Evolutionary conservation across 1,284 basidiomycete species (phyloP).

Genomic region (Sanguinoderma infundibulare): DNA sequence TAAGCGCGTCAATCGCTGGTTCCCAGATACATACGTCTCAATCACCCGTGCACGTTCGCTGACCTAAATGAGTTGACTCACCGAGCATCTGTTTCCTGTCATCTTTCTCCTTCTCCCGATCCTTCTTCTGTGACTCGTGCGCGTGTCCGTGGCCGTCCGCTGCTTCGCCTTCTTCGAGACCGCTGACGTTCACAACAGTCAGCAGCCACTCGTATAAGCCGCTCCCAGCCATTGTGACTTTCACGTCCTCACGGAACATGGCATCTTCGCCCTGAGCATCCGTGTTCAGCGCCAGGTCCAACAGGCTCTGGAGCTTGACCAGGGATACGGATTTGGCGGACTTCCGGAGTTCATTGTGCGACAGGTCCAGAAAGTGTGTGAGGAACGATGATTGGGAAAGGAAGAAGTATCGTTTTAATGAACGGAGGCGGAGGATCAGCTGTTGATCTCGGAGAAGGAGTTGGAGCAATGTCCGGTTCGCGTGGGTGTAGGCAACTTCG

Average conservation of each 20-base stretch:
- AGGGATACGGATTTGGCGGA: constrained; percentile 79
- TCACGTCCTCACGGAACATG: constrained; percentile 85
- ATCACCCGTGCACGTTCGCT: constrained; percentile 8
- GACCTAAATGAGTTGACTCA: constrained; percentile 37
- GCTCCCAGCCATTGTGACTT: constrained; percentile 78
- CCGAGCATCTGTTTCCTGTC: constrained; percentile 74
- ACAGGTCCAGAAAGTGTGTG: constrained; percentile 89
- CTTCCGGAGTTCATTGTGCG: constrained; percentile 83
- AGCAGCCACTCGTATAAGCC: constrained; percentile 91
- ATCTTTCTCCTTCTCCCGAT: constrained; percentile 69
- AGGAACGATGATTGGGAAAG: constrained; percentile 94
- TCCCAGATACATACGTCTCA: constrained; percentile 6
- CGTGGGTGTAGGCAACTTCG: constrained; percentile 90
- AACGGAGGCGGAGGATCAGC: constrained; percentile 85
- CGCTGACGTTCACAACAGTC: constrained; percentile 87
- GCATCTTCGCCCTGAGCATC: constrained; percentile 69
- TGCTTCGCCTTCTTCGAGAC: constrained; percentile 66
- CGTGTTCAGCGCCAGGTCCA: constrained; percentile 83
- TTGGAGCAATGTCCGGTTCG: constrained; percentile 86
- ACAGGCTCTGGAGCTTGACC: constrained; percentile 86
- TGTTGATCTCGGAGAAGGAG: constrained; percentile 87
- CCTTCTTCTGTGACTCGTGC: constrained; percentile 51
- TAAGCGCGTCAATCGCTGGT: constrained; percentile 86
- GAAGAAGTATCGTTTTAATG: constrained; percentile 95
- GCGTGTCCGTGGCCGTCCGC: constrained; percentile 49